Base-by-base conservation (phyloP, 2,329 filamentous ascomycete species). In the Curvularia spicifera region DNA sequence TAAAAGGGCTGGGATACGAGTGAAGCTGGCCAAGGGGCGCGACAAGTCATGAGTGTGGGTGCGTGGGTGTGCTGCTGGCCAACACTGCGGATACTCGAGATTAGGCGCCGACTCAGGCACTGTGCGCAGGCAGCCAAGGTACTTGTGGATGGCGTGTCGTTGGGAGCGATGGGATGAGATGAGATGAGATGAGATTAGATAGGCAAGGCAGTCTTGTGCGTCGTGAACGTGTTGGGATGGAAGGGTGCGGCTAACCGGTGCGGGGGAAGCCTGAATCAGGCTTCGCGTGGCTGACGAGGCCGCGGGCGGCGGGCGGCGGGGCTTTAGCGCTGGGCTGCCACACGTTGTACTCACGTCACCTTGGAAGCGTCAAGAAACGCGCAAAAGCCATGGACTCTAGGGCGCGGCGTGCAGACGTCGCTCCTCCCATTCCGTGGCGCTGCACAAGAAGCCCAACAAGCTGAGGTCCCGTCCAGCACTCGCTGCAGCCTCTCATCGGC, bases 261-360 rank as follows among this genome's bases (percentile, higher is more conserved):
- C 54, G 57, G 57, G 53, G 39, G 24, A 22, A 35, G 37, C 59
- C 53, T 20, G 4, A 44, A 44, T 63, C 54, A n/a, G 57, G 60
- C 29, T 53, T 55, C 46, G 51, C 20, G 53, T 51, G 53, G 50
- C 53, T 53, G 35, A 35, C 28, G 49, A 53, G 43, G 49, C 53
- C 24, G 53, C 18, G 22, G 12, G 33, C 45, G n/a, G 28, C 4
- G 22, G 12, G 33, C 45, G n/a, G 28, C 4, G n/a, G 46, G 53
- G 48, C 24, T 35, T 40, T 43, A 42, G 55, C 51, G 56, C 51
- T 31, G 40, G 35, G 10, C 24, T 20, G 28, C 40, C 48, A 43
- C 39, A 58, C 56, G 56, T 51, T 50, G 51, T 40, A 51, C 53
- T 58, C 56, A 58, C 51, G 56, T 58, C 56, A 55, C 56, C 26